phyloP scores from a whole-genome alignment of 192 early-diverging fungal genomes.

The Piromyces finnis region DNA sequence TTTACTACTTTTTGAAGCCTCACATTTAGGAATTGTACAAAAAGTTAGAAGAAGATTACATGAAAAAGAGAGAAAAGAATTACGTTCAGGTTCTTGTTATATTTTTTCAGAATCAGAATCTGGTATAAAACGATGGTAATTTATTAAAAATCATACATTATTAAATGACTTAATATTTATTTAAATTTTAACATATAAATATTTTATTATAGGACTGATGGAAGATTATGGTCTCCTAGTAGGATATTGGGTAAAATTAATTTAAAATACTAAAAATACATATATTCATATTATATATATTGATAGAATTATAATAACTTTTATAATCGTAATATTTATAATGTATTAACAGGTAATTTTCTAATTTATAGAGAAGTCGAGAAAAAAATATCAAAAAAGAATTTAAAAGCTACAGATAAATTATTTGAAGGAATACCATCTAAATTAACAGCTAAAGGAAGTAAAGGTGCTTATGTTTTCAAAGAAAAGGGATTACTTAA shows the following conservation, averaged over 20 bases:
- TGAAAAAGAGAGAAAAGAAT: constrained; percentile 50
- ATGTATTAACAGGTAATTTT: constrained; percentile 60
- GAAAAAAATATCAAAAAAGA: constrained; percentile 13
- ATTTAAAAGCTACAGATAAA: background rate
- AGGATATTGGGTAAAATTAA: background rate
- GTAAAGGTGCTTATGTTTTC: background rate
- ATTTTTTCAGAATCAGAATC: constrained; percentile 52
- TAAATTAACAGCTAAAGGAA: background rate
- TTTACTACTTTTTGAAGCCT: constrained; percentile 59
- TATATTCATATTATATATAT: no score
- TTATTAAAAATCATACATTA: no score
- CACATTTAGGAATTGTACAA: constrained; percentile 42
- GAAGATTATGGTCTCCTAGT: constrained; percentile 53
- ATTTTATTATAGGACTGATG: constrained; percentile 55
- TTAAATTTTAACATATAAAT: no score
- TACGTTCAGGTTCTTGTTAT: constrained; percentile 55
- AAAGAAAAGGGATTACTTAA: background rate
- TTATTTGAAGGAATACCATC: background rate
- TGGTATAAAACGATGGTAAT: constrained; percentile 29
- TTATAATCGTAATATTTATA: constrained; percentile 11
- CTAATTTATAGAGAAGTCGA: constrained; percentile 57
- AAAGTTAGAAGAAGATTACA: constrained; percentile 51
- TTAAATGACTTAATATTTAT: no score
- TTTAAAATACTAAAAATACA: no score
- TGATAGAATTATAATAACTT: no score